phyloP scores from a whole-genome alignment of 2,329 filamentous ascomycete species.

The Fonsecaea multimorphosa region DNA sequence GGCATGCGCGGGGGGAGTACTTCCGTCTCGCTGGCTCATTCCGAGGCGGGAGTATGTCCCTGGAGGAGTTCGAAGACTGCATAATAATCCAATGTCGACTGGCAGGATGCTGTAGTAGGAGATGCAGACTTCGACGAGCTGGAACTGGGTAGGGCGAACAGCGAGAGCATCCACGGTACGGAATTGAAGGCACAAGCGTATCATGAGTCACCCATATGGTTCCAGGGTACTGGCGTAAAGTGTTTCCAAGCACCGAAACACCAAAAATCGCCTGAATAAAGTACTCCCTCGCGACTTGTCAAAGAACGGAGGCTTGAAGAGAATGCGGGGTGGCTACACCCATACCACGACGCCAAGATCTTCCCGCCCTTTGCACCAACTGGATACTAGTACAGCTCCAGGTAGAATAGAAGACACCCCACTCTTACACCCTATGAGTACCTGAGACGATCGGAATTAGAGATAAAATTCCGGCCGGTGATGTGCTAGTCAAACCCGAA shows the following conservation, averaged over 20 bases:
- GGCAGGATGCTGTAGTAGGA: neutral
- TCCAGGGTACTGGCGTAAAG: neutral
- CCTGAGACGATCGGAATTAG: neutral
- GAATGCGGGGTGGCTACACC: neutral
- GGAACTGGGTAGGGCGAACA: neutral
- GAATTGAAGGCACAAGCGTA: neutral
- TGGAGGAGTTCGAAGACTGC: neutral
- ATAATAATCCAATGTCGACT: neutral
- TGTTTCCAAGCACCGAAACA: neutral
- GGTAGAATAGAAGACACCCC: neutral
- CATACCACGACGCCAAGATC: neutral
- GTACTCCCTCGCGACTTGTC: neutral
- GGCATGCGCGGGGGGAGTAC: conserved; percentile 6
- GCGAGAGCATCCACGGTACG: neutral
- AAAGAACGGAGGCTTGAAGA: neutral
- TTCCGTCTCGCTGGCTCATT: conserved; percentile 6
- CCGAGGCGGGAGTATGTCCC: neutral
- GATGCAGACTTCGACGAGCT: neutral
- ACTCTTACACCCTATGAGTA: too few relatives aligned
- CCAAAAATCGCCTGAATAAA: too few relatives aligned
- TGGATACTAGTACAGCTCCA: too few relatives aligned
- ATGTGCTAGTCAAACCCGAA: neutral
- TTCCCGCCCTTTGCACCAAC: neutral
- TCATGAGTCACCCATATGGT: neutral
- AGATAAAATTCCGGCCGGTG: conserved; percentile 3